Base-by-base conservation (phyloP, 129 eudicot species). In the Lactuca sativa region DNA sequence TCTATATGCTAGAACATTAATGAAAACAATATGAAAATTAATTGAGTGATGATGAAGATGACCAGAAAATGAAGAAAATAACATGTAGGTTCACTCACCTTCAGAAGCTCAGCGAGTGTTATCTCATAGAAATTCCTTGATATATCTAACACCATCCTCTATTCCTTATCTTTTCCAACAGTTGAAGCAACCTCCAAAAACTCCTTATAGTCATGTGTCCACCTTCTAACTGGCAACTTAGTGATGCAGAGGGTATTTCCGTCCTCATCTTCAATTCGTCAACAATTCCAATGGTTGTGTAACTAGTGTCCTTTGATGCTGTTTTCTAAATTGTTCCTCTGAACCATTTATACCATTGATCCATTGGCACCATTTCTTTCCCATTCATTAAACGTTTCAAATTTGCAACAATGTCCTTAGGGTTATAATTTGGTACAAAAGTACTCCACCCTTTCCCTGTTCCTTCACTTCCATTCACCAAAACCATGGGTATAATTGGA, bases 391-490 rank as follows among this genome's bases (percentile, higher is more conserved):
- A 63, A 8, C 65, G 85, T 67, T 81, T 86, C 48, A 89, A 57
- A 32, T 89, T 89, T 12, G 90, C 82, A 68, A 83, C 74, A 61
- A 89, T 79, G 44, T 89, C 92, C 44, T 76, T 64, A 13, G 92
- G 96, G 67, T 86, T 86, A 61, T 79, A 89, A 59, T 83, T 86
- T 4, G 92, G 96, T 6, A 86, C 66, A 59, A 70, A 89, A 4
- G 96, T 60, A 68, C 90, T 86, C 86, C 90, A 89, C 9, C 86
- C 92, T 3, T 87, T 86, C 13, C 96, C 88, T 34, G 83, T 89
- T 38, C 86, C 89, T 83, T 86, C 92, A 78, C 92, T 81, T 43
- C 92, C 92, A 79, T 89, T 89, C 2, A 89, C 90, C 2, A 89
- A 70, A 70, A 89, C 92, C 70, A 73, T n/a, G n/a, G n/a, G n/a